A percentile compares a stretch with the other conserved stretches of the same genome.
phyloP scores from a whole-genome alignment of 495 filamentous ascomycete species.

The Paragyromitra xinjiangensis region DNA sequence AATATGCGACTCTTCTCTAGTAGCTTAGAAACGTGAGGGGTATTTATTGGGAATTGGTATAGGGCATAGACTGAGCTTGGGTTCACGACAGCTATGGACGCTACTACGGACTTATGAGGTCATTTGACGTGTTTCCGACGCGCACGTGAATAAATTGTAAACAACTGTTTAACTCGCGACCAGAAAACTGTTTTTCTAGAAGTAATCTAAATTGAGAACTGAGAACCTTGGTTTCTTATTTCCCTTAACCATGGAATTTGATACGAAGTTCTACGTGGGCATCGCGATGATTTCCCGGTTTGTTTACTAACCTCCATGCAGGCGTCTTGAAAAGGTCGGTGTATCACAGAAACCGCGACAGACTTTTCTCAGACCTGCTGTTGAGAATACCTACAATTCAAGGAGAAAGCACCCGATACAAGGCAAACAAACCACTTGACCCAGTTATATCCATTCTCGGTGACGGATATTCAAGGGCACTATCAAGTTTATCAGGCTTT shows the following conservation, averaged over 20 bases:
- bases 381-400: neutral
- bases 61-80: neutral
- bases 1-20: neutral
- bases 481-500: neutral
- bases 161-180: neutral
- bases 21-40: neutral
- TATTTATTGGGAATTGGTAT: neutral
- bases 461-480: neutral
- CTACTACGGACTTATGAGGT: neutral
- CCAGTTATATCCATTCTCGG: neutral
- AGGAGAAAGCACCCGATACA: neutral
- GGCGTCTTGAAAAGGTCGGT: constrained; percentile 1
- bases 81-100: neutral
- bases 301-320: constrained; percentile 14
- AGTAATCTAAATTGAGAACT: neutral
- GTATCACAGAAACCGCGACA: neutral
- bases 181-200: neutral
- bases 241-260: neutral
- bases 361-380: neutral
- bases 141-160: neutral
- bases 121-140: neutral
- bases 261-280: neutral
- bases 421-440: neutral
- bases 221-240: neutral
- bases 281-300: constrained; percentile 3